Percentiles rank a stretch among this genome's conserved stretches.
Conservation (phyloP, 2,329 filamentous ascomycete species). For the Sporothrix protearum region DNA sequence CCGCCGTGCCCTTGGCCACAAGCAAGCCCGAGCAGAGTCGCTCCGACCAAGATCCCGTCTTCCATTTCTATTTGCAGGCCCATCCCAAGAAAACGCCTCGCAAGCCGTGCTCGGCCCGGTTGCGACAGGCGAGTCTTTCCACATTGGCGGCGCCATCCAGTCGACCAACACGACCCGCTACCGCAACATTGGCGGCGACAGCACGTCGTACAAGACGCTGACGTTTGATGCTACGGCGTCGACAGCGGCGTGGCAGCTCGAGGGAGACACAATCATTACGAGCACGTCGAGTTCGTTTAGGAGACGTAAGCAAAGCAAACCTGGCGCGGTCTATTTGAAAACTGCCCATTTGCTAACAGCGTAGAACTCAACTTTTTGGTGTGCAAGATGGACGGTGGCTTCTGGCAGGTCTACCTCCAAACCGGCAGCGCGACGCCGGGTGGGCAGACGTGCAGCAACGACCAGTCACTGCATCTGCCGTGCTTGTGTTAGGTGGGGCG, state of each 20-base stretch:
- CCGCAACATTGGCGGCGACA: slow-evolving; percentile 46
- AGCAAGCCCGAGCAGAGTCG: slow-evolving; percentile 28
- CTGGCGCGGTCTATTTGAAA: neutral
- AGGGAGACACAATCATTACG: slow-evolving; percentile 46
- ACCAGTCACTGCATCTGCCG: slow-evolving; percentile 53
- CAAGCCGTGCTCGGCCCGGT: slow-evolving; percentile 52
- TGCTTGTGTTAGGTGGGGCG: slow-evolving; percentile 42
- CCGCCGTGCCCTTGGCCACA: slow-evolving; percentile 18
- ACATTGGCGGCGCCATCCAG: slow-evolving; percentile 48
- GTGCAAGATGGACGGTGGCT: slow-evolving; percentile 43
- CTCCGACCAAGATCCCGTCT: slow-evolving; percentile 43
- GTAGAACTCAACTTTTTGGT: slow-evolving; percentile 51
- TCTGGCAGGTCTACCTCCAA: slow-evolving; percentile 52
- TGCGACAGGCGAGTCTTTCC: slow-evolving; percentile 46
- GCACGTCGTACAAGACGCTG: slow-evolving; percentile 52
- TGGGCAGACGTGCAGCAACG: slow-evolving; percentile 51
- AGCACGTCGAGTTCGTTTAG: slow-evolving; percentile 43
- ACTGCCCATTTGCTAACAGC: neutral
- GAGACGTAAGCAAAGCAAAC: slow-evolving; percentile 35
- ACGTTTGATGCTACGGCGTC: slow-evolving; percentile 41
- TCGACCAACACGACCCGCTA: slow-evolving; percentile 47
- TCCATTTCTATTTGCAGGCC: slow-evolving; percentile 51
- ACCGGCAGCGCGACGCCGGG: slow-evolving; percentile 49
- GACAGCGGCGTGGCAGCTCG: slow-evolving; percentile 51
- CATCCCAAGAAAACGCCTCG: slow-evolving; percentile 42